Evolutionary conservation across 2,329 filamentous ascomycete species (phyloP).

Genomic region (Onygena corvina): DNA sequence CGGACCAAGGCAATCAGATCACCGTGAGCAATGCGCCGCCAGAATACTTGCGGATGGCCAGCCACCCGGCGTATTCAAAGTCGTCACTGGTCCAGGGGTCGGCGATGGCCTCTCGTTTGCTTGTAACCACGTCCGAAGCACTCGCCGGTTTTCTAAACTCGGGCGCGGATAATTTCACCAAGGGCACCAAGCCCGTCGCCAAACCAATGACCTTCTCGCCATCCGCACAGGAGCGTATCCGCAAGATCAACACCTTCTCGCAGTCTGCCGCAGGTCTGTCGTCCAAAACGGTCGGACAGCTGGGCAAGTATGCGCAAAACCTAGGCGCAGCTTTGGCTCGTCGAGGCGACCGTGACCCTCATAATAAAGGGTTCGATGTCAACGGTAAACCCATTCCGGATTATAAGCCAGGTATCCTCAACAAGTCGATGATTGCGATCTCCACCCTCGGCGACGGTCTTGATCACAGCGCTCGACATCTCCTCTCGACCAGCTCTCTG

Average conservation of each 20-base stretch:
- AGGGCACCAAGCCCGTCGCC: conserved; percentile 61
- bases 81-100: conserved; percentile 79
- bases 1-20: conserved; percentile 36
- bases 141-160: conserved; percentile 65
- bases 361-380: conserved; percentile 52
- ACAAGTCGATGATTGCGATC: conserved; percentile 94
- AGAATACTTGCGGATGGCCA: conserved; percentile 58
- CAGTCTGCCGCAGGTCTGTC: conserved; percentile 65
- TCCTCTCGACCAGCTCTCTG: conserved; percentile 60
- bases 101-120: conserved; percentile 74
- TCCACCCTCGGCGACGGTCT: conserved; percentile 89
- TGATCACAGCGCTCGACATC: conserved; percentile 67
- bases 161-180: conserved; percentile 68
- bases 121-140: conserved; percentile 75
- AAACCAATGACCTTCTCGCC: conserved; percentile 83
- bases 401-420: conserved; percentile 85
- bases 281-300: conserved; percentile 73
- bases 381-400: conserved; percentile 51
- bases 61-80: conserved; percentile 84
- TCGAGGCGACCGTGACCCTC: conserved; percentile 41
- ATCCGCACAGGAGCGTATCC: conserved; percentile 69
- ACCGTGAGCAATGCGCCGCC: conserved; percentile 38
- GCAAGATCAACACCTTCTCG: conserved; percentile 82
- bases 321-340: conserved; percentile 63
- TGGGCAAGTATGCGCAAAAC: conserved; percentile 77